Conservation (phyloP, 2,329 filamentous ascomycete species). For the Endocalyx cinctus region DNA sequence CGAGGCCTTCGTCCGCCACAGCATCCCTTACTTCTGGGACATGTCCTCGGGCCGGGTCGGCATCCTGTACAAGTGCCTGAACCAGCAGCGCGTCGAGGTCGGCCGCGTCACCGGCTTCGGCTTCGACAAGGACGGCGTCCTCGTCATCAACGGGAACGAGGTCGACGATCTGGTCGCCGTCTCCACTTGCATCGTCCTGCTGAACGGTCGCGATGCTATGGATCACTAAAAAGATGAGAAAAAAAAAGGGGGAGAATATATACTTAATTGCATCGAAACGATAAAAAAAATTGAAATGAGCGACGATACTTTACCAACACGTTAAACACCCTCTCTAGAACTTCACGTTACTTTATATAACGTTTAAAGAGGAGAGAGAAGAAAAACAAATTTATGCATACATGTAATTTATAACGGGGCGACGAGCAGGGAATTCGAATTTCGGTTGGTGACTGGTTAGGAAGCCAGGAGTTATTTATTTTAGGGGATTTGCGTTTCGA, state of each 20-base stretch:
- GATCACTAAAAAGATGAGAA: conserved; percentile 16
- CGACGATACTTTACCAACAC: too few species aligned
- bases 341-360: too few species aligned
- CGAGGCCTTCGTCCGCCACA: conserved; percentile 28
- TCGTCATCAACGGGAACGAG: conserved; percentile 26
- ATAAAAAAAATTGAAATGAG: too few species aligned
- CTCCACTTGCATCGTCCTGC: conserved; percentile 25
- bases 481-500: too few species aligned
- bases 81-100: conserved; percentile 29
- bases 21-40: conserved; percentile 32
- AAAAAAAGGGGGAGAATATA: conserved; percentile 1
- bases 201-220: conserved; percentile 30
- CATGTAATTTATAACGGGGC: too few species aligned
- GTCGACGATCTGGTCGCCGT: conserved; percentile 26
- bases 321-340: too few species aligned
- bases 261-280: too few species aligned
- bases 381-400: too few species aligned
- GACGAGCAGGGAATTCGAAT: too few species aligned
- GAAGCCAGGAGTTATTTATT: too few species aligned
- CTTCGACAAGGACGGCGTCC: conserved; percentile 27
- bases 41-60: conserved; percentile 24
- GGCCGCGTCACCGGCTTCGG: conserved; percentile 24
- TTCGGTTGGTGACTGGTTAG: too few species aligned
- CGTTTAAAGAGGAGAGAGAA: too few species aligned
- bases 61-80: conserved; percentile 29